phyloP scores from a whole-genome alignment of 2,329 filamentous ascomycete genomes.

The Fusarium verticillioides region DNA sequence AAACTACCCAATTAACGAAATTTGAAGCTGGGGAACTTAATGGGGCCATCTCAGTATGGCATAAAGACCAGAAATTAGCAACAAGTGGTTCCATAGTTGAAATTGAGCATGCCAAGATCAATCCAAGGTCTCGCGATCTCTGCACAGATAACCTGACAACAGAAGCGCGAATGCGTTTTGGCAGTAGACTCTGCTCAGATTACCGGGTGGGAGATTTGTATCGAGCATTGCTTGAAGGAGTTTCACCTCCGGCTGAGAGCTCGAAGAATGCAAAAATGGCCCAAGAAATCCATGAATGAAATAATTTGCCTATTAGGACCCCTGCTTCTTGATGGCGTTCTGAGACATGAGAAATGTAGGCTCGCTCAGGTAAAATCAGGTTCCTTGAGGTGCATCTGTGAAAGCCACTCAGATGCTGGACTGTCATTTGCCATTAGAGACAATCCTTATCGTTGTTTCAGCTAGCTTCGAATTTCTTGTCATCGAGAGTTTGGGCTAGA shows the following conservation, averaged over 20 bases:
- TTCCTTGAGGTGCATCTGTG: slow-evolving; percentile 10
- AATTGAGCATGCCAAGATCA: background rate
- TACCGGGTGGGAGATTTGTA: background rate
- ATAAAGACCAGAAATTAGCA: slow-evolving; percentile 1
- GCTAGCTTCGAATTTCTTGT: slow-evolving; percentile 12
- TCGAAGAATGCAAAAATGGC: slow-evolving; percentile 9
- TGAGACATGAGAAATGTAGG: slow-evolving; percentile 30
- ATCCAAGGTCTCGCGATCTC: background rate
- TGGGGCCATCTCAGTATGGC: slow-evolving; percentile 18
- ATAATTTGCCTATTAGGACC: slow-evolving; percentile 5
- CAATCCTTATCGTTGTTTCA: slow-evolving; percentile 29
- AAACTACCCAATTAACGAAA: slow-evolving; percentile 24
- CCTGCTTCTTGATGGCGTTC: slow-evolving; percentile 25
- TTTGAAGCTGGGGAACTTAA: slow-evolving; percentile 6
- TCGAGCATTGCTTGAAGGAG: background rate
- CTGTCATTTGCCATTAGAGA: slow-evolving; percentile 11
- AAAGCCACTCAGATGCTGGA: slow-evolving; percentile 17
- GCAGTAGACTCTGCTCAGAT: background rate
- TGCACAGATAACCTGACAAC: background rate
- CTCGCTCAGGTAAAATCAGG: slow-evolving; percentile 1
- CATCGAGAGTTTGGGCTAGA: slow-evolving; percentile 11
- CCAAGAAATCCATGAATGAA: slow-evolving; percentile 4
- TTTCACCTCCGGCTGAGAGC: background rate
- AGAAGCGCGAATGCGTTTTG: background rate
- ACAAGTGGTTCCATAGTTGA: slow-evolving; percentile 1